These are phyloP conservation scores for Pneumocystis wakefieldiae DNA, from an alignment of 1,139 yeast species.

Conservation along the genomic window DNA sequence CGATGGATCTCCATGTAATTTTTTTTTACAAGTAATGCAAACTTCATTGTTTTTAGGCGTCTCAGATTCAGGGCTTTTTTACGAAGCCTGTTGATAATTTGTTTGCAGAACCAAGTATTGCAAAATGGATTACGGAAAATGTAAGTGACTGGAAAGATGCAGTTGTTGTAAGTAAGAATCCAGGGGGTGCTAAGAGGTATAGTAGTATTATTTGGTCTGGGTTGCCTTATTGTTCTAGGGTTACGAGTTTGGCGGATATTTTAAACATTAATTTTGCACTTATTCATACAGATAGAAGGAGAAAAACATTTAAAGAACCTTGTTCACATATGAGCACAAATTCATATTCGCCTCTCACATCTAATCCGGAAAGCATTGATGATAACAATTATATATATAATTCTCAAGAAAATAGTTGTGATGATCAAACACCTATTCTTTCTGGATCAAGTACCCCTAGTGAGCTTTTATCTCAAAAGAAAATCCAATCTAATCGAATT, in stretches of 20 bases:
- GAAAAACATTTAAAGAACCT: conserved; percentile 30
- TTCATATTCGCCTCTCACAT: conserved; percentile 28
- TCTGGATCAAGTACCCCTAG: neutral
- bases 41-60: conserved; percentile 32
- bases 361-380: neutral
- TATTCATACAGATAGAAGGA: conserved; percentile 95
- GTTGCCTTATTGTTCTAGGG: conserved; percentile 23
- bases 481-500: neutral
- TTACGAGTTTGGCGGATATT: conserved; percentile 90
- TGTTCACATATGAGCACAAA: conserved; percentile 31
- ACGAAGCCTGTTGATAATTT: conserved; percentile 92
- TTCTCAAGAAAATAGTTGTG: neutral
- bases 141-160: conserved; percentile 75
- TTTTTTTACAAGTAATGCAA: neutral
- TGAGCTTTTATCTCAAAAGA: neutral
- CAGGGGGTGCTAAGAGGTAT: conserved; percentile 86
- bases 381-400: neutral
- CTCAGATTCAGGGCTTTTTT: conserved; percentile 98
- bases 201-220: neutral
- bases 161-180: conserved; percentile 85
- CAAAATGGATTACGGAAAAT: conserved; percentile 88
- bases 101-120: conserved; percentile 92
- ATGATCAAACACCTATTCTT: neutral
- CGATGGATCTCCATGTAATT: conserved; percentile 72
- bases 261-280: conserved; percentile 92